Evolutionary conservation across 164 flowering plant genomes (phyloP).

Genomic region (Platanus orientalis): DNA sequence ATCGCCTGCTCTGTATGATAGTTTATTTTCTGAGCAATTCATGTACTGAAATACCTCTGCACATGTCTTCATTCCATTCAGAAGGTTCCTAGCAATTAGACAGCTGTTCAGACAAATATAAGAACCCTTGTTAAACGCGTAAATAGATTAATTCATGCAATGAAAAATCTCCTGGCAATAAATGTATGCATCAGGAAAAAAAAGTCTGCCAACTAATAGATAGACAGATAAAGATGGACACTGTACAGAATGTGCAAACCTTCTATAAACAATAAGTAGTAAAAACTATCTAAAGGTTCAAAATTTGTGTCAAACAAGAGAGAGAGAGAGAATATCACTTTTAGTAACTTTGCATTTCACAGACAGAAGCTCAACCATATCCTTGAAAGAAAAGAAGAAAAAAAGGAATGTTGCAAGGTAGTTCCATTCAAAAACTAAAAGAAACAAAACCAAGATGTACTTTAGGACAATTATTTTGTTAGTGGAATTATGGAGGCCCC

Average conservation of each 20-base stretch:
- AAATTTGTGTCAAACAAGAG: no score
- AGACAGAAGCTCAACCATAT: no score
- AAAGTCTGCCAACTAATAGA: neutral
- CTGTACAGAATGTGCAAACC: neutral
- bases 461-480: no score
- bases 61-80: constrained; percentile 90
- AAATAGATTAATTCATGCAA: constrained; percentile 2
- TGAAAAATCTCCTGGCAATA: neutral
- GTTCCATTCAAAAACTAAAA: no score
- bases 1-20: constrained; percentile 43
- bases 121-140: constrained; percentile 6
- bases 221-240: neutral
- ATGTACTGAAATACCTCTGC: constrained; percentile 76
- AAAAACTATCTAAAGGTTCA: neutral
- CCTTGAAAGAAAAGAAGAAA: no score
- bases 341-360: no score
- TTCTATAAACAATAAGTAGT: neutral
- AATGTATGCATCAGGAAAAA: neutral
- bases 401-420: no score
- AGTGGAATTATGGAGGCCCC: no score
- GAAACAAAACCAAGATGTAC: no score
- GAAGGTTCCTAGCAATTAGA: constrained; percentile 80
- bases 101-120: constrained; percentile 55
- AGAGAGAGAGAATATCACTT: no score
- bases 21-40: constrained; percentile 53